These are phyloP conservation scores for Porogramme epimiltina DNA, from an alignment of 1,284 basidiomycete species.

Conservation along the genomic window DNA sequence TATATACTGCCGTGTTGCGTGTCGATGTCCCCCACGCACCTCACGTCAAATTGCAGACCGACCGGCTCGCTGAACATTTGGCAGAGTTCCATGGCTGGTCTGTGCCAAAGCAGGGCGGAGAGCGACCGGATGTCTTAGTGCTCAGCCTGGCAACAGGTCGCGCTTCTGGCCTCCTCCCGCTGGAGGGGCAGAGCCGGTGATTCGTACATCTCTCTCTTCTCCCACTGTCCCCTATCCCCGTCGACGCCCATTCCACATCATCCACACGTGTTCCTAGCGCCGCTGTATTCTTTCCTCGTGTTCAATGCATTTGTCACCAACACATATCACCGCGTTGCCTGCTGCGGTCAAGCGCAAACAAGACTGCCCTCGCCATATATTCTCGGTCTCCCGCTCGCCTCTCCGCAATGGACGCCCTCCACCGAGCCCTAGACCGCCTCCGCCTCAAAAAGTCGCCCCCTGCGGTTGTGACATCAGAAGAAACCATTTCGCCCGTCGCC, in stretches of 20 bases:
- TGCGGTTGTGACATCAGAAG: no score
- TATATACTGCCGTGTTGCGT: no score
- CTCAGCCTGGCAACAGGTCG: constrained; percentile 39
- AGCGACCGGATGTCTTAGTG: constrained; percentile 52
- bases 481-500: constrained; percentile 5
- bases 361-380: neutral
- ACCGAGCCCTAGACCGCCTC: neutral
- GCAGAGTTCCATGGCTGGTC: constrained; percentile 35
- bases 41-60: constrained; percentile 54
- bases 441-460: neutral
- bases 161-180: constrained; percentile 27
- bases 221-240: neutral
- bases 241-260: neutral
- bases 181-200: constrained; percentile 45
- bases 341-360: no score
- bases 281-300: neutral
- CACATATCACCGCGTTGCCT: no score
- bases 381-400: neutral
- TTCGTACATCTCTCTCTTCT: constrained; percentile 37
- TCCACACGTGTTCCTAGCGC: neutral
- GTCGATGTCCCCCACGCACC: constrained; percentile 37
- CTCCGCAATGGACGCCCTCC: no score
- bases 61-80: constrained; percentile 11
- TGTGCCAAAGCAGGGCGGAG: constrained; percentile 58
- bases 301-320: neutral